Evolutionary conservation across 2,329 filamentous ascomycete species (phyloP).

Genomic region (Ceratocystis lukuohia): DNA sequence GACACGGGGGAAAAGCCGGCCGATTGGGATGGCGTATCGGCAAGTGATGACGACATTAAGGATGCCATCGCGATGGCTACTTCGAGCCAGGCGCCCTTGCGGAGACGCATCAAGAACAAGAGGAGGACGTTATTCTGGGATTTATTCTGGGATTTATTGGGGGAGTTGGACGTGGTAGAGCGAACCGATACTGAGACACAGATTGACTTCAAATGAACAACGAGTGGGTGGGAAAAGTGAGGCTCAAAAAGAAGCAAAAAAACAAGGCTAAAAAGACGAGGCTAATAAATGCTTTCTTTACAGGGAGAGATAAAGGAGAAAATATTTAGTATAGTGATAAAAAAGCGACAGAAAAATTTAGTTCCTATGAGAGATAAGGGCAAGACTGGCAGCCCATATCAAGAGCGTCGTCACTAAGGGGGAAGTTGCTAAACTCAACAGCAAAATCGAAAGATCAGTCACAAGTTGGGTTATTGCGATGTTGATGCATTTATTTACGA

Average conservation of each 20-base stretch:
- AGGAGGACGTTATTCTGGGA: neutral
- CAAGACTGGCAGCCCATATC: neutral
- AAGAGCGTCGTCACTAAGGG: neutral
- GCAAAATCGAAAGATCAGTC: neutral
- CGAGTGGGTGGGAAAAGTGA: neutral
- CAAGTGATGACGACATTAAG: constrained; percentile 4
- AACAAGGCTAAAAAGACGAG: neutral
- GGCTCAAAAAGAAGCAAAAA: neutral
- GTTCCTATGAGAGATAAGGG: neutral
- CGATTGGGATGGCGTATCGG: constrained; percentile 20
- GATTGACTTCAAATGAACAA: neutral
- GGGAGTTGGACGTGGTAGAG: neutral
- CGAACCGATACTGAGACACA: neutral
- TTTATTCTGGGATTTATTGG: neutral
- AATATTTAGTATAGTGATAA: neutral
- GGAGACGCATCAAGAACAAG: neutral
- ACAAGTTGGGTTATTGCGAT: neutral
- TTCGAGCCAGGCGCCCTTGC: constrained; percentile 2
- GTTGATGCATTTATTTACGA: neutral
- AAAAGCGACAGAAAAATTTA: neutral
- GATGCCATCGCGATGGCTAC: constrained; percentile 1
- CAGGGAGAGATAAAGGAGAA: neutral
- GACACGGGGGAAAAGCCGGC: neutral
- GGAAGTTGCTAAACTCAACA: neutral
- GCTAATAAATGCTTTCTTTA: neutral